Evolutionary conservation across 1,284 basidiomycete genomes (phyloP).

Genomic region (Leucoagaricus sp.): DNA sequence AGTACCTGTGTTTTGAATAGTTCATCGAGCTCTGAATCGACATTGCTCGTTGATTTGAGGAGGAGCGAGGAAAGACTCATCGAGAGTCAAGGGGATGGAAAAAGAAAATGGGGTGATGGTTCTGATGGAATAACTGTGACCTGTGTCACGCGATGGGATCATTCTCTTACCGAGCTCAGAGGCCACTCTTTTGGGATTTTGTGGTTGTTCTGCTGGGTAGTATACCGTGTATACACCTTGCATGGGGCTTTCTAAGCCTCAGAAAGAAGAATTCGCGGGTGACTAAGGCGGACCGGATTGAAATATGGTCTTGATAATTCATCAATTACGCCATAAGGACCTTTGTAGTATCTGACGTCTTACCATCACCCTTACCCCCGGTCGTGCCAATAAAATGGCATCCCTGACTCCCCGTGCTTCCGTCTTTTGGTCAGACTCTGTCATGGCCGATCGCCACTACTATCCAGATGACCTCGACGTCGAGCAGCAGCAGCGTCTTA

Average conservation of each 20-base stretch:
- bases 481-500: slow-evolving; percentile 39
- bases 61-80: slow-evolving; percentile 32
- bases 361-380: not conserved
- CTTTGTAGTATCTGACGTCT: not conserved
- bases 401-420: slow-evolving; percentile 48
- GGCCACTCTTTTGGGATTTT: not conserved
- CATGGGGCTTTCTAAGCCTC: no score
- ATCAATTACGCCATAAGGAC: slow-evolving; percentile 10
- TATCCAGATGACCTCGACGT: slow-evolving; percentile 34
- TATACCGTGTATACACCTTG: no score
- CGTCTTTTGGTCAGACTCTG: slow-evolving; percentile 43
- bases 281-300: not conserved
- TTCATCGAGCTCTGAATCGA: slow-evolving; percentile 43
- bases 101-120: not conserved
- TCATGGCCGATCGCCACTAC: slow-evolving; percentile 36
- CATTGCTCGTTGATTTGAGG: slow-evolving; percentile 24
- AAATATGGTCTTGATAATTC: not conserved
- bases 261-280: no score
- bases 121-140: not conserved
- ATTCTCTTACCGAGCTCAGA: no score
- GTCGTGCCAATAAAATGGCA: slow-evolving; percentile 31
- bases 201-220: no score
- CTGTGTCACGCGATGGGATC: not conserved
- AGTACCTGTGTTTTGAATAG: slow-evolving; percentile 33
- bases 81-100: not conserved